Evolutionary conservation across 106 monocot species (phyloP), one percentile per base, ranked within the genome.

Genomic region (Chionographis japonica): DNA sequence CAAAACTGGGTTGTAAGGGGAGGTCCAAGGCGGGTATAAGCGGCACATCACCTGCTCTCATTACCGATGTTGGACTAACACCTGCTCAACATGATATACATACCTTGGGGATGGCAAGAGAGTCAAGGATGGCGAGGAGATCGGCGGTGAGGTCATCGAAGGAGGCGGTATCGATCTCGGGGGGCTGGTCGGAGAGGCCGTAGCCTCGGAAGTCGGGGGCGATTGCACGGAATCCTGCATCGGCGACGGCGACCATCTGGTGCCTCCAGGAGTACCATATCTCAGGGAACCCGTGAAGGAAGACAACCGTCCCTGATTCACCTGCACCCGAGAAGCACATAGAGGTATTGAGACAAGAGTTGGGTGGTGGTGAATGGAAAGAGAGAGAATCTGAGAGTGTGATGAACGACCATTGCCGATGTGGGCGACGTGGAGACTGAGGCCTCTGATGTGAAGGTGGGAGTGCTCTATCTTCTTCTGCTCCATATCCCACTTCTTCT

Each of bases 201-300:
- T 94, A 87, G 6, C 94, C 90, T 0, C 87, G 70, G 42, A 67
- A 72, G 54, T 90, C 94, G 6, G 66, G 87, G 0, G 94, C 87
- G 8, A 94, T 74, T n/a, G 94, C 87, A 42, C 74, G 78, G 61
- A 76, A 90, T 12, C 90, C 90, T 1, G 85, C 94, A 3, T 60
- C 71, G 15, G 87, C 87, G 4, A 63, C 82, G 2, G 94, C 90
- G 5, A 85, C 6, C 94, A 94, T 88, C 65, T 90, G 94, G 66
- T 94, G 82, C 75, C 85, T 83, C 88, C 94, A 94, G 2, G 87
- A 80, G 80, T 90, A 88, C 94, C 94, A 94, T 58, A 90, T 85
- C 78, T 94, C 94, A 8, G 94, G 94, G 59, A 94, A 90, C 0
- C 90, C 87, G 57, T 86, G 90, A 40, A 86, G 60, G 72, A 90